Evolutionary conservation across 352 stramenopile species (phyloP).

Genomic region (Globisporangium radiosum): DNA sequence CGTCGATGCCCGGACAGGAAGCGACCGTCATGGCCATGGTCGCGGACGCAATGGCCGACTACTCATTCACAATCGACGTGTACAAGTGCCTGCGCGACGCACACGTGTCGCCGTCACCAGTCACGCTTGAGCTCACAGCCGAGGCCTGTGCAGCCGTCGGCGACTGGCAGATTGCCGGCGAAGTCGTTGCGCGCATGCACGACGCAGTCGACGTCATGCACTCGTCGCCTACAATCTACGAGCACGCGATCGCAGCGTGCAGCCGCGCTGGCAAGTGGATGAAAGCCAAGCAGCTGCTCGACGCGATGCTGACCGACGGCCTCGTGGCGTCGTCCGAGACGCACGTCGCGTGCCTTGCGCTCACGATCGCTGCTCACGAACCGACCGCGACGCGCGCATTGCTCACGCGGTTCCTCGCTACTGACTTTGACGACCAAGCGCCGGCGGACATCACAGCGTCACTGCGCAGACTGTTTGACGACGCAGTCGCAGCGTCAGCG

Average conservation of each 20-base stretch:
- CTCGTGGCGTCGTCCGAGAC: conserved; percentile 50
- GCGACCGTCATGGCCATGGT: conserved; percentile 79
- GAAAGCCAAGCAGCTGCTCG: conserved; percentile 56
- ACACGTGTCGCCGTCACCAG: conserved; percentile 49
- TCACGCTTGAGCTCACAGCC: conserved; percentile 63
- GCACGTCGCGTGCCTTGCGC: conserved; percentile 39
- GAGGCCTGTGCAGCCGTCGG: conserved; percentile 47
- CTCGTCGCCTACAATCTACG: conserved; percentile 57
- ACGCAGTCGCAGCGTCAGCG: conserved; percentile 32
- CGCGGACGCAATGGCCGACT: conserved; percentile 48
- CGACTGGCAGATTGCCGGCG: conserved; percentile 41
- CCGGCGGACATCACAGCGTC: conserved; percentile 29
- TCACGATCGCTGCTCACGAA: conserved; percentile 45
- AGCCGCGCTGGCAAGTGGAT: conserved; percentile 56
- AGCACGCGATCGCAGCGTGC: conserved; percentile 61
- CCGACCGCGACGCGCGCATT: conserved; percentile 44
- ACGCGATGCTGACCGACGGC: conserved; percentile 46
- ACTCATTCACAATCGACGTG: conserved; percentile 46
- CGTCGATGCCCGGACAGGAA: conserved; percentile 62
- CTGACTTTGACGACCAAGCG: conserved; percentile 24
- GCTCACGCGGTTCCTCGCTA: conserved; percentile 31
- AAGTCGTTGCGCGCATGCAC: conserved; percentile 73
- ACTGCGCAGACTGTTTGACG: conserved; percentile 34
- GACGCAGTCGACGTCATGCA: conserved; percentile 61
- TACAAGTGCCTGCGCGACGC: conserved; percentile 51